Conservation (phyloP, 2,329 filamentous ascomycete genomes). For the Fusarium sulawesiense region DNA sequence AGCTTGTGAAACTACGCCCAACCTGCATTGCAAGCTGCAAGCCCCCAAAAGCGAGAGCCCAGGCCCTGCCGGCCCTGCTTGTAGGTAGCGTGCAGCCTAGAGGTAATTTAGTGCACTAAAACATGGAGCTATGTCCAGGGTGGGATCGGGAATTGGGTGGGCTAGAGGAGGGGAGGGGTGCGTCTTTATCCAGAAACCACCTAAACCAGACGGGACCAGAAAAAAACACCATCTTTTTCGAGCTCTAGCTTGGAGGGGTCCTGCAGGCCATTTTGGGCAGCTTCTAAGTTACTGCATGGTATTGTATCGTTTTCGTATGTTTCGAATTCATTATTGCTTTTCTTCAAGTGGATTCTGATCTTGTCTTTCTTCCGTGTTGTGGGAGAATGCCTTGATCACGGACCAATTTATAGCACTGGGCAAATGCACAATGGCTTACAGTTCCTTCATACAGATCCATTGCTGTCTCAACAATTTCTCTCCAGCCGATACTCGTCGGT, state of each 20-base stretch:
- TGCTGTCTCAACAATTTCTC: background rate
- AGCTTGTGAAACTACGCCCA: conserved; percentile 1
- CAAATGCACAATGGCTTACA: background rate
- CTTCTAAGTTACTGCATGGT: background rate
- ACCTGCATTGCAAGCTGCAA: background rate
- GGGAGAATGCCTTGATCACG: background rate
- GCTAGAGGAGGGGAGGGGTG: conserved; percentile 26
- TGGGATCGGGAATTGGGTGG: conserved; percentile 38
- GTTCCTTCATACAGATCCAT: conserved; percentile 7
- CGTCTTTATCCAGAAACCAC: conserved; percentile 5
- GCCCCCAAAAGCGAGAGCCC: conserved; percentile 3
- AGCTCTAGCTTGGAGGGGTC: conserved; percentile 30
- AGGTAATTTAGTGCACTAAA: background rate
- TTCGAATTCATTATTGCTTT: background rate
- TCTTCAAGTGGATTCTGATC: background rate
- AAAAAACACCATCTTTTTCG: conserved; percentile 25
- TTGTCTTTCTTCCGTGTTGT: background rate
- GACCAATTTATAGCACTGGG: background rate
- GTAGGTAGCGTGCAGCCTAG: conserved; percentile 1
- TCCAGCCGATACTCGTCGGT: conserved; percentile 3
- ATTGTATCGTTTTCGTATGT: conserved; percentile 8
- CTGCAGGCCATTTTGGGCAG: conserved; percentile 15
- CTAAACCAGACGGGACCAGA: background rate
- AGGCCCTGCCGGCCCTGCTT: conserved; percentile 18
- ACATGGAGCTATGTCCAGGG: conserved; percentile 16